A percentile compares a stretch with the other conserved stretches of the same genome.
Evolutionary conservation across 192 early-diverging fungal genomes (phyloP).

Genomic region (Mortierella alpina): DNA sequence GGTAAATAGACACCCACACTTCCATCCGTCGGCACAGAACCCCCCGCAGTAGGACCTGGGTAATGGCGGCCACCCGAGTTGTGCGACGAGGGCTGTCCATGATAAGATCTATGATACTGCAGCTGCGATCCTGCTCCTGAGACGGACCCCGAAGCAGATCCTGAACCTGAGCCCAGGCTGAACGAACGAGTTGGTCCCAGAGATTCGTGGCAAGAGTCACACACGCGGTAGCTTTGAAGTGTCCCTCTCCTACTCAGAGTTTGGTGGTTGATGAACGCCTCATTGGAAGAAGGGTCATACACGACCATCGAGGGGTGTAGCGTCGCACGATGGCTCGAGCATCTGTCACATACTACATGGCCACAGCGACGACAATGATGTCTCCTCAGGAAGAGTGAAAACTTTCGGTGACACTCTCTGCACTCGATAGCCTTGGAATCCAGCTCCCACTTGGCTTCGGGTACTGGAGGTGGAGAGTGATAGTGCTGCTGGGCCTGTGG

Average conservation of each 20-base stretch:
- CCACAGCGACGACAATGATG: slow-evolving; percentile 96
- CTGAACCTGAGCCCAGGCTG: slow-evolving; percentile 12
- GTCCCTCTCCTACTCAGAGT: slow-evolving; percentile 22
- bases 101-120: slow-evolving; percentile 5
- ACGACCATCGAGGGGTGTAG: slow-evolving; percentile 60
- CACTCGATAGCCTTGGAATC: slow-evolving; percentile 78
- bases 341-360: slow-evolving; percentile 83
- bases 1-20: slow-evolving; percentile 23
- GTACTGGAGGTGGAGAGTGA: slow-evolving; percentile 9
- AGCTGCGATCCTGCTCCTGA: slow-evolving; percentile 14
- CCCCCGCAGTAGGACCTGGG: neutral
- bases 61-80: neutral
- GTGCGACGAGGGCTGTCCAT: slow-evolving; percentile 8
- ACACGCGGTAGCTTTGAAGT: slow-evolving; percentile 49
- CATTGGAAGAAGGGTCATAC: slow-evolving; percentile 57
- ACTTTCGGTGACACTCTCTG: slow-evolving; percentile 72
- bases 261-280: slow-evolving; percentile 43
- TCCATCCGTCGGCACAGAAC: slow-evolving; percentile 3
- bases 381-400: slow-evolving; percentile 81
- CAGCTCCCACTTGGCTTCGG: slow-evolving; percentile 77
- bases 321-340: slow-evolving; percentile 69
- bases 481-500: neutral
- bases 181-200: slow-evolving; percentile 13
- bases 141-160: slow-evolving; percentile 2
- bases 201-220: slow-evolving; percentile 38